Evolutionary conservation across 176 grass and related monocot genomes (phyloP), one percentile per base, ranked within the genome.

Genomic region (Melocanna baccifera): DNA sequence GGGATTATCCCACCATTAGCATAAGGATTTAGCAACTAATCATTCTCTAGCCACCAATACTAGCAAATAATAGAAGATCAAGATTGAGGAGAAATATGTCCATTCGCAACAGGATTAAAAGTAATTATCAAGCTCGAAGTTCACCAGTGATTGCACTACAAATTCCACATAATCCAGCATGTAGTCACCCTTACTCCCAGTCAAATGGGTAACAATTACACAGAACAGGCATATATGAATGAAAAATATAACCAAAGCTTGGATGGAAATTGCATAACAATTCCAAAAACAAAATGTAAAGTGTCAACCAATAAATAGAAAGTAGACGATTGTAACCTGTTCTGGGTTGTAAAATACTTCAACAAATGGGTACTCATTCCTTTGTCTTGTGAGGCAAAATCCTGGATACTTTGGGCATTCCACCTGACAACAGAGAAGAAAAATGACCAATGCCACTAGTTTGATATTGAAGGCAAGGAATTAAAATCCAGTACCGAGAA

Each of bases 351-450:
- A 88, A 91, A 94, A 98, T 78, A 98, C 90, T 92, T 98, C 95
- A 93, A 98, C 78, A 76, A 98, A 98, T 57, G 95, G 95, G 86
- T 98, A 98, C 14, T 98, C 95, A 6, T 89, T 98, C 79, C 23
- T 98, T 62, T 92, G 92, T 72, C 95, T 93, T 45, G 92, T 84
- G 26, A 98, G 88, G 71, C 95, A 94, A 94, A 98, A 98, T 62
- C 92, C 89, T 45, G 95, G 95, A 88, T 93, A 94, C 91, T 98
- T 98, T 75, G 95, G 92, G 72, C 95, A 98, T 78, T 98, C 92
- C 9, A 94, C 95, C 95, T 98, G 76, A 42, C 14, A 85, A 70
- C 7, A 78, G 4, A 66, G 2, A 45, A 48, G 13, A 78, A 59
- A 51, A 81, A 65, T 62, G 15, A 20, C 71, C 56, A 85, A 25